Percentiles rank a stretch among this genome's conserved stretches.
These are phyloP conservation scores for Erythrophleum fordii DNA, from an alignment of 306 rosid species.

Conservation along the genomic window DNA sequence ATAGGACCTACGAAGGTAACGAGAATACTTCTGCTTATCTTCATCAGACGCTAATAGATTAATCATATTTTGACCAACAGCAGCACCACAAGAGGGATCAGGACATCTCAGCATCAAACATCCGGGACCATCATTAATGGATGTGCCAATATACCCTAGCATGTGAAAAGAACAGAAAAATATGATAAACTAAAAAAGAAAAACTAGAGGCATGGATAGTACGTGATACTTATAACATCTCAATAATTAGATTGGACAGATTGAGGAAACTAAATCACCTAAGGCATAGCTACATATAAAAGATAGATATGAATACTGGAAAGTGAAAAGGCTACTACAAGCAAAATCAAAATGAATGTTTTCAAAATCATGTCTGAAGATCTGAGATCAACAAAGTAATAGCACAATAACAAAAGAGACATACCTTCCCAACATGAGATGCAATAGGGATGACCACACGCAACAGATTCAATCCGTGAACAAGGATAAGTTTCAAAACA, in stretches of 20 bases:
- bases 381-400: conserved; percentile 23
- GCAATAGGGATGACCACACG: conserved; percentile 86
- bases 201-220: background rate
- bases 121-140: conserved; percentile 94
- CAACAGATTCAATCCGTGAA: conserved; percentile 56
- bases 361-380: conserved; percentile 9
- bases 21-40: conserved; percentile 72
- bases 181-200: background rate
- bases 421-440: conserved; percentile 71
- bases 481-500: conserved; percentile 67
- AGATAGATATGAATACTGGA: background rate
- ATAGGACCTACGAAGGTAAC: conserved; percentile 85
- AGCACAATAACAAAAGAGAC: conserved; percentile 24
- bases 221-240: conserved; percentile 8
- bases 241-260: background rate
- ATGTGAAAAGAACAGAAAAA: conserved; percentile 29
- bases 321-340: background rate
- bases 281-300: background rate
- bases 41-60: conserved; percentile 56
- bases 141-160: conserved; percentile 73
- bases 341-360: conserved; percentile 30
- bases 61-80: conserved; percentile 87
- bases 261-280: conserved; percentile 16
- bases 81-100: conserved; percentile 84
- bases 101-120: conserved; percentile 93